These are phyloP conservation scores for Rhytidhysteron rufulum DNA, from an alignment of 2,329 filamentous ascomycete species.

Conservation along the genomic window DNA sequence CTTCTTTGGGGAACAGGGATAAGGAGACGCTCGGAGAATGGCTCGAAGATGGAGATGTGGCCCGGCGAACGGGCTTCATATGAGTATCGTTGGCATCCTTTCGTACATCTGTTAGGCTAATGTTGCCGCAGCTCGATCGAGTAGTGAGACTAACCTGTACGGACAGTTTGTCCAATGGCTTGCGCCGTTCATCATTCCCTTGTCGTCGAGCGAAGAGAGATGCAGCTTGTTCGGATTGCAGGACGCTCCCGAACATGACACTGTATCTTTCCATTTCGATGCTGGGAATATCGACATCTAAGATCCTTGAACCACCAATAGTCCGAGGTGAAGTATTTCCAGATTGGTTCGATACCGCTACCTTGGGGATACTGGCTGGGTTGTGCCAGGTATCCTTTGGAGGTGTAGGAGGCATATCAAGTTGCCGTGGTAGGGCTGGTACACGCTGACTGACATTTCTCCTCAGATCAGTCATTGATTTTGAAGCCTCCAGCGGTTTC, in stretches of 20 bases:
- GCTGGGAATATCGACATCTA: constrained; percentile 77
- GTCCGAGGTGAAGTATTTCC: constrained; percentile 7
- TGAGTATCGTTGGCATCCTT: too few species aligned
- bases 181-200: constrained; percentile 29
- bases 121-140: not conserved
- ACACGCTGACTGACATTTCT: too few species aligned
- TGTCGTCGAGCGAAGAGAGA: constrained; percentile 34
- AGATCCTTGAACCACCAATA: constrained; percentile 26
- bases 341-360: constrained; percentile 12
- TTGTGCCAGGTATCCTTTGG: constrained; percentile 7
- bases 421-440: too few species aligned
- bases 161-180: constrained; percentile 28
- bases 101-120: constrained; percentile 6
- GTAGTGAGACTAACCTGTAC: constrained; percentile 24
- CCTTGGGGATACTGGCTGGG: constrained; percentile 15
- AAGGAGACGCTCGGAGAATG: constrained; percentile 25
- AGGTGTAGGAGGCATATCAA: constrained; percentile 18
- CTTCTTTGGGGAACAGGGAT: constrained; percentile 29
- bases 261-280: constrained; percentile 85
- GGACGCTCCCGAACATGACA: constrained; percentile 81
- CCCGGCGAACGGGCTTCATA: constrained; percentile 24
- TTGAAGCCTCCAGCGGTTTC: constrained; percentile 15
- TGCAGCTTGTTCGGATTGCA: constrained; percentile 45
- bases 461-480: too few species aligned
- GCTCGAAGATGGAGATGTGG: constrained; percentile 28